Conservation (phyloP, 2,329 filamentous ascomycete species). For the Diaporthe amygdali region DNA sequence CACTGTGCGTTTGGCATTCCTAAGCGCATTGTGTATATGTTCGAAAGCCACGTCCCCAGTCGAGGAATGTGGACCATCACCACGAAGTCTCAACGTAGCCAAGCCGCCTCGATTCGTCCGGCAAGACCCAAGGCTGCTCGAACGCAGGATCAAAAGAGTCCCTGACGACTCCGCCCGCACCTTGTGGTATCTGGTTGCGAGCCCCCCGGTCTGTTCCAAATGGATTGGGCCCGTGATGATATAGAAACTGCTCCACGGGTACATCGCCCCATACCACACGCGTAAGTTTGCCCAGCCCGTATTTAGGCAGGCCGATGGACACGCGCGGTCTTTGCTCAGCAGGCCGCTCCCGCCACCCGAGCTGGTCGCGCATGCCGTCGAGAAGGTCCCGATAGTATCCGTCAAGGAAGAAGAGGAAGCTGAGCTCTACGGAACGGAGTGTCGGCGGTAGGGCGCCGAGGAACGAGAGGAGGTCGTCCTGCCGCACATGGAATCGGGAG, state of each 20-base stretch:
- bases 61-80: no score
- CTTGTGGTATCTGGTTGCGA: neutral
- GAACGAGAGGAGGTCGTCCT: slow-evolving; percentile 31
- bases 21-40: no score
- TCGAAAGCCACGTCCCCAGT: no score
- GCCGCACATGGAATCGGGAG: slow-evolving; percentile 30
- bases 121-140: neutral
- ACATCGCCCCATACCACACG: neutral
- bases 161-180: neutral
- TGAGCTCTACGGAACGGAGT: slow-evolving; percentile 34
- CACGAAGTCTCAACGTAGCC: no score
- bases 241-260: neutral
- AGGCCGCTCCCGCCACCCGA: neutral
- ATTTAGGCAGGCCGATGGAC: neutral
- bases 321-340: neutral
- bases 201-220: neutral
- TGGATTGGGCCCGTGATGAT: neutral
- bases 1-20: no score
- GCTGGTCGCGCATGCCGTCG: neutral
- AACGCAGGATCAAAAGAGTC: neutral
- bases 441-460: slow-evolving; percentile 31
- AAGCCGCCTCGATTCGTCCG: neutral
- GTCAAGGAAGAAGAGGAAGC: slow-evolving; percentile 29
- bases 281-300: neutral
- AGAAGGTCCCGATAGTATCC: neutral